Base-by-base conservation (phyloP, 257 asterid genomes). In the Oldenlandia corymbosa region DNA sequence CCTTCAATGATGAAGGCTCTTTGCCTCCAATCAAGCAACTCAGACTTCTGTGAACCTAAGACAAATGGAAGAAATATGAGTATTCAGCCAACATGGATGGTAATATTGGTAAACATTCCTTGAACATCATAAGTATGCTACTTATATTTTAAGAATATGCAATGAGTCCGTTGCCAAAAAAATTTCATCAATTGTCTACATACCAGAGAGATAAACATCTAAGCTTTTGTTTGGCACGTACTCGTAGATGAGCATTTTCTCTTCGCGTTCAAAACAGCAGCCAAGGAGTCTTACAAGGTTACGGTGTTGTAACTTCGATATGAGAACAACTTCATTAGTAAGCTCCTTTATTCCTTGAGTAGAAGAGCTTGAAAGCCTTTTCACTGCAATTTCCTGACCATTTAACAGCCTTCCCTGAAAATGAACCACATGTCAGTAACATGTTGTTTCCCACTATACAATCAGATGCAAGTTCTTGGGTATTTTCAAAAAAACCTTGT, bases 401-500 rank as follows among this genome's bases (percentile, higher is more conserved):
- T 45, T 5, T 43, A 30, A 16, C 34, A 56, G 26, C 2, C 9
- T 67, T 13, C 71, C 71, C 71, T 67, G 64, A 24, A 47, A 32
- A 32, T 57, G 62, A 9, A 57, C 28, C 41, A 18, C 17, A 34
- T 34, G 9, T 34, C 39, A 34, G 39, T 34, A 34, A 34, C 9
- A 34, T 34, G 39, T 34, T 34, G 4, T 34, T 34, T 34, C 9
- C 39, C 9, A 9, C 6, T 34, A 34, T 4, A 32, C 13, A 34
- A 57, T 7, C 45, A 57, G 39, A 34, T 34, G 9, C 39, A 34
- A n/a, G 39, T 34, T 34, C 39, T 34, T 34, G 39, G 39, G 39
- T 34, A 34, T 4, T 34, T 34, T n/a, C 28, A 47, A n/a, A n/a
- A n/a, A 18, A 69, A 82, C 92, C 88, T 76, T 82, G 64, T 76